A percentile compares a stretch with the other conserved stretches of the same genome.
phyloP scores from a whole-genome alignment of 345 rosid species.

The Eucalyptus sp. region DNA sequence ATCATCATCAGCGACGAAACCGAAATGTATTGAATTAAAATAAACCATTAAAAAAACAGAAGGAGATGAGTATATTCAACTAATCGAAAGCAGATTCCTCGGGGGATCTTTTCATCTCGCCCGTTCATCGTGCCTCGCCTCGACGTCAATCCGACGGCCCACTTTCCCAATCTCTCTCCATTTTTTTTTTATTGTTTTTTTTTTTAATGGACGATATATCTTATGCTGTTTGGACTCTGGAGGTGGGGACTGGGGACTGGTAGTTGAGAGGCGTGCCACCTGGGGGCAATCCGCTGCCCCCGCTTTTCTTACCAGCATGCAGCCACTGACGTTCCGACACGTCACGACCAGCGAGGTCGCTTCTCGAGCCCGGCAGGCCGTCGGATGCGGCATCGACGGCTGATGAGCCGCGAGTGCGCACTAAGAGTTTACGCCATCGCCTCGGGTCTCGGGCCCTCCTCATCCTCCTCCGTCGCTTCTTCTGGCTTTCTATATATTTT shows the following conservation, averaged over 20 bases:
- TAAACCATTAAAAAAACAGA: neutral
- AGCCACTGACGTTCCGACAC: neutral
- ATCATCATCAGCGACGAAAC: neutral
- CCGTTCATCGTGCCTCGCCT: neutral
- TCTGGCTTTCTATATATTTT: neutral
- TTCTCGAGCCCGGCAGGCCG: neutral
- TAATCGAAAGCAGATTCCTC: neutral
- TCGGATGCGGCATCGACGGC: neutral
- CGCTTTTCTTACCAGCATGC: neutral
- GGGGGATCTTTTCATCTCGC: neutral
- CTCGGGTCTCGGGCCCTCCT: neutral
- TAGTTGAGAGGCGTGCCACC: neutral
- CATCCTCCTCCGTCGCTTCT: neutral
- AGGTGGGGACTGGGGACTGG: neutral
- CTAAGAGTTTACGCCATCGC: neutral
- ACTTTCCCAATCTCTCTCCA: neutral
- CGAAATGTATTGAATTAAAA: neutral
- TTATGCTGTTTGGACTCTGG: neutral
- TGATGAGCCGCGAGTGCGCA: neutral
- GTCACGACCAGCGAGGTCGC: neutral
- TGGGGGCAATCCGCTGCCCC: neutral
- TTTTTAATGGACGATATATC: neutral
- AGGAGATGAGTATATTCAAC: neutral
- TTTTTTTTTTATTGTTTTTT: neutral
- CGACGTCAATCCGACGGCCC: neutral